A percentile compares a stretch with the other conserved stretches of the same genome.
These are phyloP conservation scores for Amanita rimosa DNA, from an alignment of 768 basidiomycete genomes.

Conservation along the genomic window DNA sequence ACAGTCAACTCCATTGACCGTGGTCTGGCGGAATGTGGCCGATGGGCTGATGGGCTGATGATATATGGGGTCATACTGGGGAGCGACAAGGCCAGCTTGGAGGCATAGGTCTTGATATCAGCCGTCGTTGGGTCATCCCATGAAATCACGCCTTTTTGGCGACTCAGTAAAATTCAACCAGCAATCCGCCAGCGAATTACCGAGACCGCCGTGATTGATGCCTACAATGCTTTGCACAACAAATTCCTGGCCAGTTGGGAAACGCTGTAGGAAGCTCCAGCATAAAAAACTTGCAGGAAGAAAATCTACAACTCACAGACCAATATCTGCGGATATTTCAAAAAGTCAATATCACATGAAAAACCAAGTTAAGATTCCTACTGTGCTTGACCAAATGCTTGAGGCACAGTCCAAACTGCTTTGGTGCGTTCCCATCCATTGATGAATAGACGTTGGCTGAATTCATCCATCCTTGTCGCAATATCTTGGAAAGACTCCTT, in stretches of 20 bases:
- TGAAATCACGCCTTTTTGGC: slow-evolving; percentile 29
- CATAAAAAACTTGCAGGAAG: neutral
- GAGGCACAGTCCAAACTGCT: slow-evolving; percentile 72
- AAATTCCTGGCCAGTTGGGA: slow-evolving; percentile 61
- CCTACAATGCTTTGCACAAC: slow-evolving; percentile 53
- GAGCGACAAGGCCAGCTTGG: slow-evolving; percentile 33
- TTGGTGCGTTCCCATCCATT: slow-evolving; percentile 62
- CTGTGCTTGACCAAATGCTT: slow-evolving; percentile 58
- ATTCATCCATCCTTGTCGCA: slow-evolving; percentile 54
- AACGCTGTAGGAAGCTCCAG: slow-evolving; percentile 17
- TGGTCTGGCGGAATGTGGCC: slow-evolving; percentile 28
- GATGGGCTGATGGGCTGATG: slow-evolving; percentile 28
- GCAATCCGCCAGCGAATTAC: slow-evolving; percentile 15
- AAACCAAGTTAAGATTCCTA: slow-evolving; percentile 17
- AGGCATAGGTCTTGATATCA: slow-evolving; percentile 43
- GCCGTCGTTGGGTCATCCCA: slow-evolving; percentile 44
- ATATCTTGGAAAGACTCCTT: slow-evolving; percentile 63
- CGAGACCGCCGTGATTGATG: slow-evolving; percentile 61
- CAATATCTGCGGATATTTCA: slow-evolving; percentile 28
- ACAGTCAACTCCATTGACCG: slow-evolving; percentile 31
- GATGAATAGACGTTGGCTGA: slow-evolving; percentile 42
- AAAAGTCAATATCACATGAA: neutral
- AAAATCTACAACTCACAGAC: slow-evolving; percentile 20
- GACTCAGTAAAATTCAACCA: neutral
- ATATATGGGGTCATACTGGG: slow-evolving; percentile 36